Evolutionary conservation across 2,329 filamentous ascomycete genomes (phyloP).

Genomic region (Fusarium caatingaense): DNA sequence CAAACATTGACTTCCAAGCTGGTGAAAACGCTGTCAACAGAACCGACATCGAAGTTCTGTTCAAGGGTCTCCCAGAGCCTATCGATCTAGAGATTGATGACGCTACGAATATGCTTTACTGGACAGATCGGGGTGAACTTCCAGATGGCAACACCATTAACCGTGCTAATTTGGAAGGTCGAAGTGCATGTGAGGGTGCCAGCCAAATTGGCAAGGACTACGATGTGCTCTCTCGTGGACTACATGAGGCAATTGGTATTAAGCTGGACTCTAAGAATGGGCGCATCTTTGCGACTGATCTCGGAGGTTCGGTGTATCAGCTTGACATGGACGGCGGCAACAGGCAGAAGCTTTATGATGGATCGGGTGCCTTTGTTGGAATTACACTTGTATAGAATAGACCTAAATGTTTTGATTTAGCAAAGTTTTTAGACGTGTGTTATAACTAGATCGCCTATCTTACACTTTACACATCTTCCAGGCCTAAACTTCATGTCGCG

Average conservation of each 20-base stretch:
- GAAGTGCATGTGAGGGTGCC: accelerated
- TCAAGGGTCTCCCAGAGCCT: not conserved
- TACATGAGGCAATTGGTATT: constrained; percentile 4
- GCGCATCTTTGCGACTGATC: not conserved
- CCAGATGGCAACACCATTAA: not conserved
- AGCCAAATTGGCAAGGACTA: not conserved
- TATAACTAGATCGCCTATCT: too few relatives aligned
- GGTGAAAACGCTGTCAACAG: not conserved
- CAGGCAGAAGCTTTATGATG: not conserved
- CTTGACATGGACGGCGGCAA: constrained; percentile 1
- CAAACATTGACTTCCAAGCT: not conserved
- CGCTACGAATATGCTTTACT: not conserved
- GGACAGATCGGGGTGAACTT: constrained; percentile 2
- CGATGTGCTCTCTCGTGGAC: not conserved
- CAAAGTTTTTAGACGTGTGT: too few relatives aligned
- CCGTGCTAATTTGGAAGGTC: not conserved
- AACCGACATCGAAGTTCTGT: constrained; percentile 4
- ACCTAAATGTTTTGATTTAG: too few relatives aligned
- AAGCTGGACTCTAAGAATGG: not conserved
- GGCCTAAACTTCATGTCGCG: too few relatives aligned
- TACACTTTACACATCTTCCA: too few relatives aligned
- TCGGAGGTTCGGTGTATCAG: constrained; percentile 11
- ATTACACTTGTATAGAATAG: not conserved
- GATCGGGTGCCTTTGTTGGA: not conserved
- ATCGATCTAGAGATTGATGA: not conserved